phyloP scores from a whole-genome alignment of 163 green algal species.

The Coccomyxa subellipsoidea region DNA sequence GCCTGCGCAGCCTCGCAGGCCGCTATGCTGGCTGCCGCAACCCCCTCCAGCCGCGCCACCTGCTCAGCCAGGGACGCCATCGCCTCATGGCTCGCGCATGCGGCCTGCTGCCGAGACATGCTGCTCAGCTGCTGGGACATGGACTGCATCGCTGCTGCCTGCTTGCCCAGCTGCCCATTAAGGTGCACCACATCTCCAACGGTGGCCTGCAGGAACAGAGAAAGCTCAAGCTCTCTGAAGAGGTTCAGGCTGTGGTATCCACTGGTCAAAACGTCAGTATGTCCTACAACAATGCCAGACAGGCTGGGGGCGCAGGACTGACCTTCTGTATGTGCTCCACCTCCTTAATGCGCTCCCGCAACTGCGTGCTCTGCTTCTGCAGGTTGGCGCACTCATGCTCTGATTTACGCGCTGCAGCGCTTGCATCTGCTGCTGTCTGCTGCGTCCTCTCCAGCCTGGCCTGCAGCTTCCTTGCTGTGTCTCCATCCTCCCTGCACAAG shows the following conservation, averaged over 20 bases:
- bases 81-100: background rate
- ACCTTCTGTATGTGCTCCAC: conserved; percentile 8
- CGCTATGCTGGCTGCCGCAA: background rate
- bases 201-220: background rate
- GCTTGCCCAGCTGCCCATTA: background rate
- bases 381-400: background rate
- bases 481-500: background rate
- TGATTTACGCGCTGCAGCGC: background rate
- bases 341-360: conserved; percentile 1
- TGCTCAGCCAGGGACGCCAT: background rate
- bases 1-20: background rate
- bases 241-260: too few species aligned
- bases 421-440: background rate
- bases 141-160: background rate
- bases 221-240: background rate
- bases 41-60: background rate
- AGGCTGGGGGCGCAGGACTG: too few species aligned
- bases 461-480: background rate
- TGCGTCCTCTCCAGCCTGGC: background rate
- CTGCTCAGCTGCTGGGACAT: background rate
- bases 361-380: conserved; percentile 1
- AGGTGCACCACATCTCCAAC: background rate
- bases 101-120: background rate
- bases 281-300: background rate
- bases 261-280: too few species aligned